These are phyloP conservation scores for Mariannaea elegans DNA, from an alignment of 2,329 filamentous ascomycete genomes.

Conservation along the genomic window DNA sequence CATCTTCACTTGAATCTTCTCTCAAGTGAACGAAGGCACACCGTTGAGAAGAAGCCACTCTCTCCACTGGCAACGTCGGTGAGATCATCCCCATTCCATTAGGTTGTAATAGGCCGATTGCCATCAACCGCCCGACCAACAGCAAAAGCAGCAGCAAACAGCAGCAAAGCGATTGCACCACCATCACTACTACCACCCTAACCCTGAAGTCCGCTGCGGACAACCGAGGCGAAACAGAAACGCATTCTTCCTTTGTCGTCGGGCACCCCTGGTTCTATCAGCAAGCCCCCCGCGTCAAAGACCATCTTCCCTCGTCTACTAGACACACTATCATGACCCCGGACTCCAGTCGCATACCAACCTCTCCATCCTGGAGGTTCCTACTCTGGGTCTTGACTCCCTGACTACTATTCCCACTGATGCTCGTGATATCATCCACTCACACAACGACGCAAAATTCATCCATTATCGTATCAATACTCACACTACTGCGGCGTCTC, in stretches of 20 bases:
- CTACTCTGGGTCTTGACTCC: conserved; percentile 50
- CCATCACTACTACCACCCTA: not conserved
- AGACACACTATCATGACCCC: conserved; percentile 51
- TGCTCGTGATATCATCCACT: conserved; percentile 12
- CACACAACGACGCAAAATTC: conserved; percentile 2
- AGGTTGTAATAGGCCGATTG: conserved; percentile 16
- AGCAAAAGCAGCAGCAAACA: conserved; percentile 11
- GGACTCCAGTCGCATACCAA: conserved; percentile 47
- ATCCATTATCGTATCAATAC: conserved; percentile 5
- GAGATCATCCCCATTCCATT: conserved; percentile 12
- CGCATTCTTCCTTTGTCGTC: conserved; percentile 7
- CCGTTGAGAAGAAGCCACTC: conserved; percentile 18
- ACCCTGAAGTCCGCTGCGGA: conserved; percentile 4
- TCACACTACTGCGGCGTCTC: conserved; percentile 10
- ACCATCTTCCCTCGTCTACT: conserved; percentile 19
- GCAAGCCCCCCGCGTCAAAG: conserved; percentile 26
- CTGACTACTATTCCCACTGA: conserved; percentile 43
- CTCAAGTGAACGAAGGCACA: conserved; percentile 32
- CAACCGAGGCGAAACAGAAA: conserved; percentile 8
- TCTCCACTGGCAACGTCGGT: conserved; percentile 17
- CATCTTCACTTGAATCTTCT: conserved; percentile 29
- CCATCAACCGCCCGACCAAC: conserved; percentile 14
- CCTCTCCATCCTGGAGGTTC: conserved; percentile 53
- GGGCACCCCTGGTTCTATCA: conserved; percentile 25
- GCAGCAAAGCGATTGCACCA: conserved; percentile 1